Evolutionary conservation across 768 basidiomycete species (phyloP).

Genomic region (Suillus plorans): DNA sequence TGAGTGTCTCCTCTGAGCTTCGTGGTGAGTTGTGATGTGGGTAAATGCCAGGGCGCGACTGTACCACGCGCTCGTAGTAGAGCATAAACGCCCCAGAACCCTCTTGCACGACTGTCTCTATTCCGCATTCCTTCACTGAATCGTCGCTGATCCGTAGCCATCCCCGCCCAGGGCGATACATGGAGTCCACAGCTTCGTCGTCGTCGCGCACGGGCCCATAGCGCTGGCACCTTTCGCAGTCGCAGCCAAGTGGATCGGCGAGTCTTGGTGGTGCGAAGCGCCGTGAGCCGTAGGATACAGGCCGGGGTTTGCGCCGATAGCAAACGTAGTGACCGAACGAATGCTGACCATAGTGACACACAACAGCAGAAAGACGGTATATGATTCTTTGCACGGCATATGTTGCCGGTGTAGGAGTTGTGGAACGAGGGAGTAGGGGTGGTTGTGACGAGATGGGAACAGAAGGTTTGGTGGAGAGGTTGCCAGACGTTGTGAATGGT

Average conservation of each 20-base stretch:
- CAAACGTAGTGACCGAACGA: constrained; percentile 95
- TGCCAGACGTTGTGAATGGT: constrained; percentile 81
- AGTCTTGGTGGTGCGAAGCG: constrained; percentile 41
- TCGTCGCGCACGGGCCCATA: constrained; percentile 61
- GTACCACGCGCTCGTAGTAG: constrained; percentile 80
- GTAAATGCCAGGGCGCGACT: constrained; percentile 34
- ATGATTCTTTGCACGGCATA: constrained; percentile 60
- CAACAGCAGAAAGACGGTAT: constrained; percentile 82
- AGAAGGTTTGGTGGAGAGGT: constrained; percentile 68
- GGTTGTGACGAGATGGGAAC: constrained; percentile 69
- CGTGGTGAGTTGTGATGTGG: constrained; percentile 36
- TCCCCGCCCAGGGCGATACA: constrained; percentile 50
- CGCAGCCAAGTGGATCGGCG: constrained; percentile 44
- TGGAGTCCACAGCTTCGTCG: constrained; percentile 36
- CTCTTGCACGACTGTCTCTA: constrained; percentile 72
- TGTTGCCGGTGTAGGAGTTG: constrained; percentile 56
- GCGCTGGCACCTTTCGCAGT: constrained; percentile 44
- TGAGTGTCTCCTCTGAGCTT: constrained; percentile 68
- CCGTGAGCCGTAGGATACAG: constrained; percentile 35
- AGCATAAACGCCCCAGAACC: constrained; percentile 85
- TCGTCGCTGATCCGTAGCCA: constrained; percentile 94
- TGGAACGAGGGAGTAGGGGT: constrained; percentile 45
- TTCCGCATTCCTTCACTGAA: constrained; percentile 69
- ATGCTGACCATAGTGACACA: constrained; percentile 92
- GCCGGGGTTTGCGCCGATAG: constrained; percentile 79